A percentile compares a stretch with the other conserved stretches of the same genome.
phyloP scores from a whole-genome alignment of 2,329 filamentous ascomycete species.

The Fusarium sp. region DNA sequence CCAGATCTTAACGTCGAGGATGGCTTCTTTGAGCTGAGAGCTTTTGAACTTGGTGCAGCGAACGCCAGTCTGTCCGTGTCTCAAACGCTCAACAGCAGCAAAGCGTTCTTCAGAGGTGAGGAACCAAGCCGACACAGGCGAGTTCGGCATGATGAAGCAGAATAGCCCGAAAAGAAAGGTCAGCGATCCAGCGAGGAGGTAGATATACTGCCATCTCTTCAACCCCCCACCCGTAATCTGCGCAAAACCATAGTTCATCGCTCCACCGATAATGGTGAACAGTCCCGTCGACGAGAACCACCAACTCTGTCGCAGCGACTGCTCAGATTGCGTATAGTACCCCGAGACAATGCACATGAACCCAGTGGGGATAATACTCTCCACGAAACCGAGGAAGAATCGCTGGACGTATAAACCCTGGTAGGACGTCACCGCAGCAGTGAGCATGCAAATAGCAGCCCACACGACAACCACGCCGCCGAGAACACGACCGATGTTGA shows the following conservation, averaged over 20 bases:
- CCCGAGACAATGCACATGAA: slow-evolving; percentile 72
- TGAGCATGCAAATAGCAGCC: slow-evolving; percentile 73
- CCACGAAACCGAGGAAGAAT: slow-evolving; percentile 71
- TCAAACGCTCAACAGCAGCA: slow-evolving; percentile 70
- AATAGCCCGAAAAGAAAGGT: slow-evolving; percentile 71
- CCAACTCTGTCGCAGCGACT: slow-evolving; percentile 71
- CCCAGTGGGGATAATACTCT: slow-evolving; percentile 71
- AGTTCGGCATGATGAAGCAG: slow-evolving; percentile 73
- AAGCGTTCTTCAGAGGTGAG: slow-evolving; percentile 68
- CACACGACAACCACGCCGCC: slow-evolving; percentile 71
- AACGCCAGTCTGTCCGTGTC: slow-evolving; percentile 70
- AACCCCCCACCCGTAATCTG: slow-evolving; percentile 65
- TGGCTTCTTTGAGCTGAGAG: slow-evolving; percentile 65
- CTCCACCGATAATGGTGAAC: slow-evolving; percentile 70
- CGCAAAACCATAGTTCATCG: slow-evolving; percentile 73
- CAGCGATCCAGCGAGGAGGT: slow-evolving; percentile 69
- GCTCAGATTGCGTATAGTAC: slow-evolving; percentile 73
- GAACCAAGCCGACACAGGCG: slow-evolving; percentile 75
- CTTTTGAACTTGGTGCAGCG: slow-evolving; percentile 68
- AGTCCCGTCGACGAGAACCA: slow-evolving; percentile 71
- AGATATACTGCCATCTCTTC: slow-evolving; percentile 75
- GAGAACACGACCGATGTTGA: slow-evolving; percentile 71
- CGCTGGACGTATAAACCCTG: slow-evolving; percentile 72
- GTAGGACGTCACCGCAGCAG: slow-evolving; percentile 71
- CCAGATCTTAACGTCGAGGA: slow-evolving; percentile 70